Conservation (phyloP, 345 rosid genomes). For the Eucalyptus guilfoylei region DNA sequence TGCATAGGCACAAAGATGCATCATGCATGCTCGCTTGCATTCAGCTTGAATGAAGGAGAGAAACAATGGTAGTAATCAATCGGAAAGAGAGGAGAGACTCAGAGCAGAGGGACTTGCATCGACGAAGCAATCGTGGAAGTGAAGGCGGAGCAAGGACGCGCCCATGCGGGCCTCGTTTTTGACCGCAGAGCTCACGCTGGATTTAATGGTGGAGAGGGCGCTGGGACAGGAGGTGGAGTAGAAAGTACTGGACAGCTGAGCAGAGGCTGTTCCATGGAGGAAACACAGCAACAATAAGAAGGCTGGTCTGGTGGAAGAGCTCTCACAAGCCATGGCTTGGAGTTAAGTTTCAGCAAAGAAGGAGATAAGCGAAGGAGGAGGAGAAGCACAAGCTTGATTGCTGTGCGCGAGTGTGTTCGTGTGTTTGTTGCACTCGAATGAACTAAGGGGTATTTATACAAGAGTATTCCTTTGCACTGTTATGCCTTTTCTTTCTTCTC, state of each 20-base stretch:
- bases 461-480: neutral
- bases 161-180: slow-evolving; percentile 38
- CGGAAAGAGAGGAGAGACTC: neutral
- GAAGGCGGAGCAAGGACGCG: slow-evolving; percentile 49
- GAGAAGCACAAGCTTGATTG: neutral
- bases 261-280: neutral
- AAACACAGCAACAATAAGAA: neutral
- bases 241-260: slow-evolving; percentile 25
- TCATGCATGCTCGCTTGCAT: neutral
- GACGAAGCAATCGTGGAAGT: slow-evolving; percentile 60
- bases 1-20: neutral
- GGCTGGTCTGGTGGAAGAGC: neutral
- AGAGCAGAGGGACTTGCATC: slow-evolving; percentile 15
- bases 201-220: slow-evolving; percentile 21
- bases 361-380: neutral
- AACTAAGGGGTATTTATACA: neutral
- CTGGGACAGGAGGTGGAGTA: slow-evolving; percentile 23
- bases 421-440: neutral
- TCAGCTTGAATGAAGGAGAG: neutral
- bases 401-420: neutral
- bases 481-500: neutral
- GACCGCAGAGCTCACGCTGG: slow-evolving; percentile 20
- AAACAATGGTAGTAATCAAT: neutral
- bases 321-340: neutral
- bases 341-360: neutral